Evolutionary conservation across 805 yeast genomes (phyloP), one percentile per base, ranked within the genome.

Genomic region (Lachancea kluyveri): DNA sequence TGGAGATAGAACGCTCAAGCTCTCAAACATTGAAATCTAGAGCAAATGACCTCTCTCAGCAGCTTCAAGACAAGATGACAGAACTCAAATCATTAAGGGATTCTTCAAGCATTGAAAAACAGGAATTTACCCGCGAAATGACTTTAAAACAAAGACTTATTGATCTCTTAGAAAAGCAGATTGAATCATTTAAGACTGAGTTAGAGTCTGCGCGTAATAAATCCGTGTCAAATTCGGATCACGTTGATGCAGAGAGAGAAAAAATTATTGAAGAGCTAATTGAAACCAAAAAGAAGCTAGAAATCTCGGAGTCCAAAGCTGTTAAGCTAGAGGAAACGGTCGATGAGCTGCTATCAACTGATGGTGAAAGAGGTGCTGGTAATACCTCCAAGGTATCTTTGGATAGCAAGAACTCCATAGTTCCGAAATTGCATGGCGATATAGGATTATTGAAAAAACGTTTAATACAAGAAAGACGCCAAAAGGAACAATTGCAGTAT

Each of bases 401-500:
- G 14, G 24, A 27, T 10, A 25, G 30, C 3, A 24, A 39, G 11
- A 17, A 15, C 17, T 30, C 33, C 4, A 28, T 31, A 8, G 9
- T 40, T 3, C 30, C 40, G 5, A 28, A 31, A 26, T 60, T 81
- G 18, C 74, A 78, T 43, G 55, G 81, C 1, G 90, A 82, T 45
- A 74, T 72, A 46, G 70, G 73, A 39, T 64, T 72, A 33, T 56
- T 84, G 36, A 78, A 75, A 53, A 80, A 71, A 42, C 82, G 80
- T 42, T 61, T 84, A 29, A 67, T 74, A 3, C 69, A 74, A 32
- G 95, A 86, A 55, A 73, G 77, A 45, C 68, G 78, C 11, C 79
- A 81, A 31, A 85, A 83, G 44, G 77, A 74, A 36, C 69, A 72
- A 33, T 65, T 90, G 37, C 82, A 87, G 34, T 56, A 64, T 21